These are phyloP conservation scores for Yamadazyma friedrichii DNA, from an alignment of 1,139 yeast genomes.

Conservation along the genomic window DNA sequence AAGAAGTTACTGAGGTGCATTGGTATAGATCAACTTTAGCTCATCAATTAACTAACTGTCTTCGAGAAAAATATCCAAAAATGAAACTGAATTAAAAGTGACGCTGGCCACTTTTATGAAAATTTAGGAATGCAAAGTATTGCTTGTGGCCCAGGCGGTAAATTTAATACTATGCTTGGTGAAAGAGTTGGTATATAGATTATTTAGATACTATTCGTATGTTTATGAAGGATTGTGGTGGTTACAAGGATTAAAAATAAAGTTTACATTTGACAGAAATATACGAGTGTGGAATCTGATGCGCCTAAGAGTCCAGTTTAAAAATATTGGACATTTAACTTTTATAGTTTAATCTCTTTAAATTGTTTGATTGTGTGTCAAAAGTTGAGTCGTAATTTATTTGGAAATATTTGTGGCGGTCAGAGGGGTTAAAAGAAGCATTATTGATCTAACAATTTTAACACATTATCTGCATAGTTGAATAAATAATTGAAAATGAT, in stretches of 20 bases:
- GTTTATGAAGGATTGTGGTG: slow-evolving; percentile 16
- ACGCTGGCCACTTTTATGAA: slow-evolving; percentile 25
- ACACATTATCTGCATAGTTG: too few relatives aligned
- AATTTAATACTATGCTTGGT: slow-evolving; percentile 16
- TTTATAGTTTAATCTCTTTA: too few relatives aligned
- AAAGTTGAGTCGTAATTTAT: too few relatives aligned
- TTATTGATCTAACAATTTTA: too few relatives aligned
- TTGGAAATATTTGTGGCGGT: too few relatives aligned
- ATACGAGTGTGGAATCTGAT: too few relatives aligned
- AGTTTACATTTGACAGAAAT: too few relatives aligned
- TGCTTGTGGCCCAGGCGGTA: slow-evolving; percentile 17
- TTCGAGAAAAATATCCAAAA: slow-evolving; percentile 21
- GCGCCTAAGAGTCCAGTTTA: neutral
- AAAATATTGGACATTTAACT: neutral
- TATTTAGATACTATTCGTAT: slow-evolving; percentile 14
- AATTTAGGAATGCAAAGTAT: slow-evolving; percentile 20
- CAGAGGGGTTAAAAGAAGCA: too few relatives aligned
- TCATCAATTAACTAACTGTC: slow-evolving; percentile 34
- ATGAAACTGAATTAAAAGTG: slow-evolving; percentile 23
- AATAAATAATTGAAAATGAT: too few relatives aligned
- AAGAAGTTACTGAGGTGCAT: slow-evolving; percentile 46
- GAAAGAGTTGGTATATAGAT: slow-evolving; percentile 16
- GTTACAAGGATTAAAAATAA: slow-evolving; percentile 11
- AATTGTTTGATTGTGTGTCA: too few relatives aligned
- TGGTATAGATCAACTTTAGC: slow-evolving; percentile 44